Conservation (phyloP, 148 eudicot species). For the Euryodendron excelsum region DNA sequence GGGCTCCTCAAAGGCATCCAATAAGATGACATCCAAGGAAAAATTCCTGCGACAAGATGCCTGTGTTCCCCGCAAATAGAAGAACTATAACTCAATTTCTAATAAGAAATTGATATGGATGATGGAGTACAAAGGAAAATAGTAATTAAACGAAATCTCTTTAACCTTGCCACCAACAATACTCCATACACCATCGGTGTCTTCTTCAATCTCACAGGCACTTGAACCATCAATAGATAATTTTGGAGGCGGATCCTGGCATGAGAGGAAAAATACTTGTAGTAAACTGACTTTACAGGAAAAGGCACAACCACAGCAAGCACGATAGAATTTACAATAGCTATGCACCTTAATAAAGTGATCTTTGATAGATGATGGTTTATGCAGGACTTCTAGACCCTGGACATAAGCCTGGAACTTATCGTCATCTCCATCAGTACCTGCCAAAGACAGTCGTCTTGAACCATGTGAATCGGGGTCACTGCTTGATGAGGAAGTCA, state of each 20-base stretch:
- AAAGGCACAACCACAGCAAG: conserved; percentile 7
- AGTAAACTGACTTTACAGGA: not conserved
- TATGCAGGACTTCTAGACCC: conserved; percentile 41
- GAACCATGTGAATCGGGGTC: conserved; percentile 25
- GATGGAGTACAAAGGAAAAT: conserved; percentile 1
- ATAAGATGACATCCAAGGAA: conserved; percentile 59
- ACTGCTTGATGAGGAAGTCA: conserved; percentile 28
- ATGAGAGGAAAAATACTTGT: conserved; percentile 13
- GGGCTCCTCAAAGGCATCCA: conserved; percentile 51
- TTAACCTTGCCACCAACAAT: conserved; percentile 78
- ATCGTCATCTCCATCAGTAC: conserved; percentile 32
- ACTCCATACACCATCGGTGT: conserved; percentile 73
- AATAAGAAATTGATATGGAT: not conserved
- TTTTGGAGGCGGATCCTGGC: conserved; percentile 67
- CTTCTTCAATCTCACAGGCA: conserved; percentile 63
- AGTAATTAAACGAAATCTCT: conserved; percentile 6
- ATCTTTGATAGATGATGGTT: conserved; percentile 34
- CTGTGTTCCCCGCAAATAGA: conserved; percentile 35
- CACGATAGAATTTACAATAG: conserved; percentile 5
- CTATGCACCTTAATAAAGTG: conserved; percentile 53
- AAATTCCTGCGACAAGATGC: conserved; percentile 64
- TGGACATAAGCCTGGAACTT: conserved; percentile 53
- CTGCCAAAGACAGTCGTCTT: conserved; percentile 36
- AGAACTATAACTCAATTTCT: not conserved
- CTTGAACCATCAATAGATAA: conserved; percentile 56